These are phyloP conservation scores for Diplocarpon mali DNA, from an alignment of 2,329 filamentous ascomycete species.

Conservation along the genomic window DNA sequence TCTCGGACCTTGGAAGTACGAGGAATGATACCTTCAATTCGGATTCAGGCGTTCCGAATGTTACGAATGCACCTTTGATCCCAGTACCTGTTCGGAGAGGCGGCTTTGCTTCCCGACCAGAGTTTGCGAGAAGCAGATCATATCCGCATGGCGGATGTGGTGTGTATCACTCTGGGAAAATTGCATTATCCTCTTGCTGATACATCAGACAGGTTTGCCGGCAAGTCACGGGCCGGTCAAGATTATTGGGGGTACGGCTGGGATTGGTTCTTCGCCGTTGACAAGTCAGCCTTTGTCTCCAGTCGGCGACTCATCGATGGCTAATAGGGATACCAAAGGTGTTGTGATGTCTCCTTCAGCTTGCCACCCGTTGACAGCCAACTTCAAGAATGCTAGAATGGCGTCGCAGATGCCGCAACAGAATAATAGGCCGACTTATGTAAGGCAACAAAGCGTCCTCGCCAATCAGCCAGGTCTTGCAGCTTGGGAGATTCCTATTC, in stretches of 20 bases:
- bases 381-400: neutral
- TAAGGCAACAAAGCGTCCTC: neutral
- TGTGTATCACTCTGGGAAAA: neutral
- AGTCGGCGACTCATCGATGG: neutral
- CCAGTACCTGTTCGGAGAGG: neutral
- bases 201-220: constrained; percentile 4
- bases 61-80: neutral
- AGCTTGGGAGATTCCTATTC: constrained; percentile 28
- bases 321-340: neutral
- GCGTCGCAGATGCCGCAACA: neutral
- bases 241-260: neutral
- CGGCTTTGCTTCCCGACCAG: constrained; percentile 3
- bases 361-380: constrained; percentile 1
- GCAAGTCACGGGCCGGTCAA: neutral
- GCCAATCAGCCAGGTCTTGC: constrained; percentile 15
- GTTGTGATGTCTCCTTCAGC: neutral
- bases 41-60: neutral
- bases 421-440: neutral
- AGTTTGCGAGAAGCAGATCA: constrained; percentile 13
- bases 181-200: neutral
- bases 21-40: constrained; percentile 3
- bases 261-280: neutral
- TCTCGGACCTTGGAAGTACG: constrained; percentile 1
- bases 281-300: constrained; percentile 1
- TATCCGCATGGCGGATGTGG: constrained; percentile 9